Conservation (phyloP, 169 alveolate species). For the Theileria orientalis region DNA sequence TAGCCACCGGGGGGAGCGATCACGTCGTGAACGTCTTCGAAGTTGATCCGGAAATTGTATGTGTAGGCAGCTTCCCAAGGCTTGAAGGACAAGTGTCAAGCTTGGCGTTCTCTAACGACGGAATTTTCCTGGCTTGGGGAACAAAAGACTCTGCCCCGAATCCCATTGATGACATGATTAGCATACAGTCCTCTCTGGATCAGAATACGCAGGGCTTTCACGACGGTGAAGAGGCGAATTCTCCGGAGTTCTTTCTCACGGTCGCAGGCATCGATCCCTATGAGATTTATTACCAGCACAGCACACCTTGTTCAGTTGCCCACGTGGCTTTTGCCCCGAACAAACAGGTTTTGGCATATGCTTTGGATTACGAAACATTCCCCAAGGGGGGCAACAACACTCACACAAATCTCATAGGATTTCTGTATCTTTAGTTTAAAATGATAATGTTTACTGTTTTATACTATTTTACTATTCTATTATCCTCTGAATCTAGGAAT, state of each 20-base stretch:
- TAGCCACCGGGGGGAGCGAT: slow-evolving; percentile 68
- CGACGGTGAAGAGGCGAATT: background rate
- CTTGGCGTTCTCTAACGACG: slow-evolving; percentile 42
- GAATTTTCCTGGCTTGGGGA: slow-evolving; percentile 67
- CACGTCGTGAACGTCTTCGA: slow-evolving; percentile 53
- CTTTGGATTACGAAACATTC: slow-evolving; percentile 55
- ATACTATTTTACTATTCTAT: slow-evolving; percentile 1
- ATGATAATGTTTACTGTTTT: slow-evolving; percentile 1
- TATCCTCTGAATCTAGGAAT: background rate
- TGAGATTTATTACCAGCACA: slow-evolving; percentile 47
- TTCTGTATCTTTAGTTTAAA: slow-evolving; percentile 12
- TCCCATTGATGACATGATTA: slow-evolving; percentile 6
- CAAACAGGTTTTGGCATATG: slow-evolving; percentile 45
- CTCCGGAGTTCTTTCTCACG: slow-evolving; percentile 45
- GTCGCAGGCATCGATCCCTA: slow-evolving; percentile 63
- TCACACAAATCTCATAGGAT: slow-evolving; percentile 24
- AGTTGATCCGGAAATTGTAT: slow-evolving; percentile 30
- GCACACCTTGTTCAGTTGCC: slow-evolving; percentile 47
- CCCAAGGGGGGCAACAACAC: slow-evolving; percentile 32
- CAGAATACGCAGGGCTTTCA: background rate
- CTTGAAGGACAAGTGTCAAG: slow-evolving; percentile 63
- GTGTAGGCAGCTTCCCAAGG: slow-evolving; percentile 60
- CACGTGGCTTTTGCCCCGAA: slow-evolving; percentile 56
- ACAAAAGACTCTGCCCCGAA: slow-evolving; percentile 52
- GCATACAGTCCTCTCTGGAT: slow-evolving; percentile 12